phyloP scores from a whole-genome alignment of 2,329 filamentous ascomycete genomes.

The Fusarium zealandicum region DNA sequence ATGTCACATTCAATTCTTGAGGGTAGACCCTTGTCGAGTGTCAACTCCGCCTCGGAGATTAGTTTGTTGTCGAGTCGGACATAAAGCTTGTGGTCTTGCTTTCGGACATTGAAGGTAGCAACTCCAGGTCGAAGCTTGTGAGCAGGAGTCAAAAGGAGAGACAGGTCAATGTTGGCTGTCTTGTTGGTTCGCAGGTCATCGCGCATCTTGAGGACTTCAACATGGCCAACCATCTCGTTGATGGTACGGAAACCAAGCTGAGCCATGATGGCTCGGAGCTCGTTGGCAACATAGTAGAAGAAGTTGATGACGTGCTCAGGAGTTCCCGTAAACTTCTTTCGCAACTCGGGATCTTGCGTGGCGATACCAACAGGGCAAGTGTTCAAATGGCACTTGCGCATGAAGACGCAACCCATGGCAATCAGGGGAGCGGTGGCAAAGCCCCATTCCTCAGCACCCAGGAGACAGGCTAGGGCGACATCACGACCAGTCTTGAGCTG shows the following conservation, averaged over 20 bases:
- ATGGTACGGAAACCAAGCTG: conserved; percentile 92
- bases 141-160: conserved; percentile 91
- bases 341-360: conserved; percentile 91
- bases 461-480: conserved; percentile 90
- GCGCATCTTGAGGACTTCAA: conserved; percentile 83
- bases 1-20: conserved; percentile 95
- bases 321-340: conserved; percentile 91
- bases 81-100: conserved; percentile 95
- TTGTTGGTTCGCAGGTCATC: conserved; percentile 89
- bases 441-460: conserved; percentile 98
- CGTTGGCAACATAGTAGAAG: conserved; percentile 97
- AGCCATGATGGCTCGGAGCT: conserved; percentile 96
- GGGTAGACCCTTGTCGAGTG: conserved; percentile 91
- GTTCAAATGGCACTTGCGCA: conserved; percentile 80
- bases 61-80: conserved; percentile 96
- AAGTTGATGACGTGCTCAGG: conserved; percentile 99
- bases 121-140: conserved; percentile 94
- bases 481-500: conserved; percentile 92
- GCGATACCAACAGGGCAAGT: conserved; percentile 93
- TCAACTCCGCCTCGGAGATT: conserved; percentile 92
- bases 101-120: conserved; percentile 96
- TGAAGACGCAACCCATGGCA: conserved; percentile 96
- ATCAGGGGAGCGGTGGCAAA: conserved; percentile 95
- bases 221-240: conserved; percentile 97
- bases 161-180: conserved; percentile 92